These are phyloP conservation scores for Gossypioides kirkii DNA, from an alignment of 345 rosid species.

Conservation along the genomic window DNA sequence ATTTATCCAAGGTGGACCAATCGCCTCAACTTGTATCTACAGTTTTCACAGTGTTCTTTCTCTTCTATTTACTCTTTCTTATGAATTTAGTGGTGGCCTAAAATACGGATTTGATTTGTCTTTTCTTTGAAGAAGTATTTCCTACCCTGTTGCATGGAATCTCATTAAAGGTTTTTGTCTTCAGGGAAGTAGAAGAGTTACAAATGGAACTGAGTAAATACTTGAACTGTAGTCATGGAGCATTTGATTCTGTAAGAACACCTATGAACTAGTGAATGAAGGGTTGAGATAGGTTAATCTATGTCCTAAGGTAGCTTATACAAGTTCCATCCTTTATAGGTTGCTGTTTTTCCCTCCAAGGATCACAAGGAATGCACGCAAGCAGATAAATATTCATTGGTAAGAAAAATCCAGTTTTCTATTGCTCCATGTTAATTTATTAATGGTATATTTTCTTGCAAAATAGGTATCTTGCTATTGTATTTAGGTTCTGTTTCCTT, in stretches of 20 bases:
- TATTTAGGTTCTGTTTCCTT: neutral
- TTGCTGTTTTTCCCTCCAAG: slow-evolving; percentile 25
- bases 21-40: neutral
- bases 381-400: slow-evolving; percentile 39
- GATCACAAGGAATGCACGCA: slow-evolving; percentile 41
- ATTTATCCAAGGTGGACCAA: neutral
- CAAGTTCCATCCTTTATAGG: slow-evolving; percentile 39
- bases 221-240: slow-evolving; percentile 35
- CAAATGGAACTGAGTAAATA: slow-evolving; percentile 41
- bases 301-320: slow-evolving; percentile 15
- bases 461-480: neutral
- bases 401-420: slow-evolving; percentile 26
- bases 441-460: neutral
- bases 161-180: slow-evolving; percentile 19
- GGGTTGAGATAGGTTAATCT: slow-evolving; percentile 14
- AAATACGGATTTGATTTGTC: neutral
- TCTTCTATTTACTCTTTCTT: neutral
- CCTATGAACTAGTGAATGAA: slow-evolving; percentile 20
- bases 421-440: slow-evolving; percentile 6
- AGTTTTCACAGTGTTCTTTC: neutral
- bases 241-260: slow-evolving; percentile 46
- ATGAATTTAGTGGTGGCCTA: neutral
- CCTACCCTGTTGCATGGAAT: slow-evolving; percentile 4
- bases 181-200: slow-evolving; percentile 73
- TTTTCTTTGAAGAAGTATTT: slow-evolving; percentile 9